These are phyloP conservation scores for Eleusine indica DNA, from an alignment of 176 grass and related monocot species.

Conservation along the genomic window DNA sequence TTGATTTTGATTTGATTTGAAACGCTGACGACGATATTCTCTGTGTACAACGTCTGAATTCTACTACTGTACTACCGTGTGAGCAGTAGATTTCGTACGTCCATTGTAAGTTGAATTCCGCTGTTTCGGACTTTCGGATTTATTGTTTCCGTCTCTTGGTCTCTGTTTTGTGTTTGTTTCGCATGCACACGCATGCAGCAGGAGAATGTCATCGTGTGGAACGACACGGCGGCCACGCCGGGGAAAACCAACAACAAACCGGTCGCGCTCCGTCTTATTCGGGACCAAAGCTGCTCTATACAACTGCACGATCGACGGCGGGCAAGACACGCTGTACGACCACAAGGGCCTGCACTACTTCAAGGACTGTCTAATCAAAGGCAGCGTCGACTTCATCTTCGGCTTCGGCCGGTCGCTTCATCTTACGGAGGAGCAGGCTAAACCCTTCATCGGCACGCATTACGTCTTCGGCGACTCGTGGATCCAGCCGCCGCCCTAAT, in stretches of 20 bases:
- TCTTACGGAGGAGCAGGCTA: constrained; percentile 42
- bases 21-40: no score
- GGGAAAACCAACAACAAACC: constrained; percentile 36
- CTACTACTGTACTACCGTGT: no score
- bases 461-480: constrained; percentile 47
- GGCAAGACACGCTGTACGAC: constrained; percentile 67
- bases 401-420: constrained; percentile 52
- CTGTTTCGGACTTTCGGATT: no score
- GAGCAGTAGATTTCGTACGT: no score
- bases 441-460: constrained; percentile 46
- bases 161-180: no score
- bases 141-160: no score
- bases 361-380: constrained; percentile 43
- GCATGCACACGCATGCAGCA: no score
- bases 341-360: constrained; percentile 71
- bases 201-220: constrained; percentile 14
- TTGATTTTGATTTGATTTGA: no score
- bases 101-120: no score
- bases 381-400: constrained; percentile 72
- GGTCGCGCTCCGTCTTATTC: constrained; percentile 56
- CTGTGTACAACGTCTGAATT: no score
- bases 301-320: constrained; percentile 59
- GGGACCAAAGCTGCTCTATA: constrained; percentile 51
- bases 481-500: constrained; percentile 31
- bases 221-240: constrained; percentile 44